Base-by-base conservation (phyloP, 1,139 yeast species). In the Geotrichum histeridarum region DNA sequence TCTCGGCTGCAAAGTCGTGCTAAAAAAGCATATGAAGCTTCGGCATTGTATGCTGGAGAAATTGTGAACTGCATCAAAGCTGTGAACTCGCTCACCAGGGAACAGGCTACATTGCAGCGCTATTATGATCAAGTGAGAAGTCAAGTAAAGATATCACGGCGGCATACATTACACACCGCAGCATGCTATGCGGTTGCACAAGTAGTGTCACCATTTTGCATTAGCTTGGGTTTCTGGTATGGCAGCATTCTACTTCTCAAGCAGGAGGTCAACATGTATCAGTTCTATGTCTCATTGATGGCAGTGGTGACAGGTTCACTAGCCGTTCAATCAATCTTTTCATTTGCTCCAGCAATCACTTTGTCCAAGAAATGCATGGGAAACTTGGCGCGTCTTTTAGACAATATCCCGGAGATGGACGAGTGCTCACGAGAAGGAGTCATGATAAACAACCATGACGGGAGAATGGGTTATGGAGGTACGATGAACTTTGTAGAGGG, bases 311-410 rank as follows among this genome's bases (percentile, higher is more conserved):
- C 86, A 65, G 96, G 96, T 6, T 75, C 90, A 37, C 91, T 95
- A 8, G 84, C 86, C 56, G 90, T 91, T 60, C 91, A 89, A 61
- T 83, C 95, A 1, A 95, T 88, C 60, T 74, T 89, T 61, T 87
- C 89, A 83, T 89, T 87, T 70, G 95, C 95, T 43, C 86, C 91
- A 4, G 96, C 95, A 63, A 67, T 71, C 68, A 72, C 73, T 35
- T 67, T 70, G 58, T 74, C 74, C 42, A 64, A 63, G 42, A 64
- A 65, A 36, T 96, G 96, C 0, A 88, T 95, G 0, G 83, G 85
- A 50, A 77, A 95, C 66, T 74, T 90, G 38, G 85, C 86, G 68
- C 93, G 86, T 66, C 73, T 89, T 54, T 76, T 84, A 35, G 90
- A 85, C 58, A 79, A 81, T 66, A 69, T 77, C 50, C 89, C 95